Percentiles rank a stretch among this genome's conserved stretches.
Conservation (phyloP, 371 early-diverging fungal genomes). For the Mucor plumbeus region DNA sequence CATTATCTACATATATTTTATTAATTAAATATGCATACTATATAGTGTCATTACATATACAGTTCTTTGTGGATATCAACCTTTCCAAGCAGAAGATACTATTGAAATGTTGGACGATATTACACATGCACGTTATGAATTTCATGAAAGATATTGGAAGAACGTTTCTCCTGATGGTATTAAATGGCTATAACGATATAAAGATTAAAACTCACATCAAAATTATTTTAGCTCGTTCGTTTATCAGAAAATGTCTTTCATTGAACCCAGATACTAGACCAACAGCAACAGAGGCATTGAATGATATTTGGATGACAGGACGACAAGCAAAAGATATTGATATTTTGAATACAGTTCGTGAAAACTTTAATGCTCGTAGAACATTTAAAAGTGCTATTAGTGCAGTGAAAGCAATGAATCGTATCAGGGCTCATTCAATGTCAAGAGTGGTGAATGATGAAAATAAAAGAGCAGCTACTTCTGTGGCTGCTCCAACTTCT, state of each 20-base stretch:
- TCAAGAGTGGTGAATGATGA: constrained; percentile 26
- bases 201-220: not conserved
- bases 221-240: constrained; percentile 76
- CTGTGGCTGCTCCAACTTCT: constrained; percentile 24
- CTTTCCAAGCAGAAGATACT: constrained; percentile 71
- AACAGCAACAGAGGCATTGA: constrained; percentile 81
- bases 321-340: constrained; percentile 55
- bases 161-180: constrained; percentile 72
- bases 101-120: constrained; percentile 65
- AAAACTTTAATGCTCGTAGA: constrained; percentile 53
- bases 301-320: constrained; percentile 82
- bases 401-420: constrained; percentile 35
- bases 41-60: constrained; percentile 70
- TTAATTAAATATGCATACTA: not conserved
- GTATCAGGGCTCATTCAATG: constrained; percentile 15
- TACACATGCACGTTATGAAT: constrained; percentile 67
- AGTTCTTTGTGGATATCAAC: constrained; percentile 73
- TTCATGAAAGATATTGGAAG: constrained; percentile 80
- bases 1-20: not conserved
- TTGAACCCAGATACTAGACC: constrained; percentile 73
- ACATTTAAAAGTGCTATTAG: constrained; percentile 38
- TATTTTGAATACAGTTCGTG: constrained; percentile 67
- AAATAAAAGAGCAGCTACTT: constrained; percentile 46
- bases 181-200: not conserved
- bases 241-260: constrained; percentile 77